A percentile compares a stretch with the other conserved stretches of the same genome.
Evolutionary conservation across 169 alveolate species (phyloP).

Genomic region (Plasmodium chabaudi): DNA sequence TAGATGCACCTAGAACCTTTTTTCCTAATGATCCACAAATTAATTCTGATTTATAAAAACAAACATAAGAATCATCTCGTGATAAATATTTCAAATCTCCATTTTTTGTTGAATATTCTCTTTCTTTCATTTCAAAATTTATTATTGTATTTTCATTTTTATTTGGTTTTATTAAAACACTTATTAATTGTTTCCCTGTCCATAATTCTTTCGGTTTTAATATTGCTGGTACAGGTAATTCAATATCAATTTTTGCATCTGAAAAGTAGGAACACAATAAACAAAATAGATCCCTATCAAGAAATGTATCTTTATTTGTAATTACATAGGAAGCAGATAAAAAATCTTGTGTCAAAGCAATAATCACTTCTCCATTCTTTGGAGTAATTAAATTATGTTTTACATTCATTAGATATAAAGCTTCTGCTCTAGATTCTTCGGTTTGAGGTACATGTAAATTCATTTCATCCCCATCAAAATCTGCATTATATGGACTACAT

Average conservation of each 20-base stretch:
- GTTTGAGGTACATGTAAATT: conserved; percentile 99
- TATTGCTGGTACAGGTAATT: conserved; percentile 95
- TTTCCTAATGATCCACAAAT: conserved; percentile 97
- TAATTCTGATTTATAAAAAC: conserved; percentile 95
- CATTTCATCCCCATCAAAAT: conserved; percentile 99
- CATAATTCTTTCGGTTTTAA: conserved; percentile 97
- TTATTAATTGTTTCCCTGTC: conserved; percentile 98
- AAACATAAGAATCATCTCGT: conserved; percentile 96
- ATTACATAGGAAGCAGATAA: conserved; percentile 93
- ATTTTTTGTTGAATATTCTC: conserved; percentile 83
- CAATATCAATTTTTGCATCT: conserved; percentile 91
- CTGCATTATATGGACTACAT: conserved; percentile 99
- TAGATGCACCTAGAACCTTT: conserved; percentile 92
- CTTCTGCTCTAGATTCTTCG: conserved; percentile 97
- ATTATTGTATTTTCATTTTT: conserved; percentile 88
- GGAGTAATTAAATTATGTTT: conserved; percentile 96
- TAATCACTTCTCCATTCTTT: conserved; percentile 97
- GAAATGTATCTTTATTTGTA: conserved; percentile 96
- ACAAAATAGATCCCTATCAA: conserved; percentile 93
- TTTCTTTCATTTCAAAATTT: conserved; percentile 92
- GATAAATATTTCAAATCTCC: conserved; percentile 80
- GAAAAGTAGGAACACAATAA: conserved; percentile 94
- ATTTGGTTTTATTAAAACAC: conserved; percentile 95
- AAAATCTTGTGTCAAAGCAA: conserved; percentile 96
- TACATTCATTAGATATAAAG: conserved; percentile 95